These are phyloP conservation scores for Hexamita inflata DNA, from an alignment of 208 protist species.

Conservation along the genomic window DNA sequence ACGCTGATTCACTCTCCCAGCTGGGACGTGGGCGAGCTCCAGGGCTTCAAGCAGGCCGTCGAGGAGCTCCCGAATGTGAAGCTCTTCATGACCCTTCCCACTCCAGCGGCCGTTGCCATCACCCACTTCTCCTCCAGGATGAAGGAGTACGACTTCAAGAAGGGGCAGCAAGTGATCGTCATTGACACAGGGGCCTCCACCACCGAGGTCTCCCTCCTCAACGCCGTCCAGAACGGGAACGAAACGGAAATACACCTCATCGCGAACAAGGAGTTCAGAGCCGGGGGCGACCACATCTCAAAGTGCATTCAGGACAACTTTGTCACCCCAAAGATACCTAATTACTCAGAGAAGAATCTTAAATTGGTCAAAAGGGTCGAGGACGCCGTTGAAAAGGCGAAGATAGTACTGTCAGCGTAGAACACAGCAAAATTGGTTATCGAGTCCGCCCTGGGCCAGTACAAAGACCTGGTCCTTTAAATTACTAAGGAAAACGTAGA, in stretches of 20 bases:
- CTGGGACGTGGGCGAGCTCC: neutral
- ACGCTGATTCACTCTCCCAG: constrained; percentile 10
- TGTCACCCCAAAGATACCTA: constrained; percentile 1
- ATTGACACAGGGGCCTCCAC: neutral
- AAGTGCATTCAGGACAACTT: neutral
- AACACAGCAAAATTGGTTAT: neutral
- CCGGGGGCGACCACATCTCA: neutral
- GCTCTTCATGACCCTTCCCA: neutral
- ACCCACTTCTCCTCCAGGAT: neutral
- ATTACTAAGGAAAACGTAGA: neutral
- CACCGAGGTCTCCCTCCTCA: neutral
- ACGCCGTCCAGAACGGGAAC: neutral
- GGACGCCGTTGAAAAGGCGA: neutral
- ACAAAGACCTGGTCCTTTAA: neutral
- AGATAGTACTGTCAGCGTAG: constrained; percentile 2
- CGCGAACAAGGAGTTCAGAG: neutral
- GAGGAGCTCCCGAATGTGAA: constrained; percentile 5
- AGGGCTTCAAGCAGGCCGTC: neutral
- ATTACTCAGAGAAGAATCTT: neutral
- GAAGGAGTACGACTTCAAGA: neutral
- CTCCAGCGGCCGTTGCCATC: neutral
- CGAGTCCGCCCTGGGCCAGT: neutral
- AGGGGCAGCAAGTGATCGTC: neutral
- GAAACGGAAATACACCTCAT: neutral
- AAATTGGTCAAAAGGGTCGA: neutral